Evolutionary conservation across 768 basidiomycete genomes (phyloP).

Genomic region (Tricholoma matsutake): DNA sequence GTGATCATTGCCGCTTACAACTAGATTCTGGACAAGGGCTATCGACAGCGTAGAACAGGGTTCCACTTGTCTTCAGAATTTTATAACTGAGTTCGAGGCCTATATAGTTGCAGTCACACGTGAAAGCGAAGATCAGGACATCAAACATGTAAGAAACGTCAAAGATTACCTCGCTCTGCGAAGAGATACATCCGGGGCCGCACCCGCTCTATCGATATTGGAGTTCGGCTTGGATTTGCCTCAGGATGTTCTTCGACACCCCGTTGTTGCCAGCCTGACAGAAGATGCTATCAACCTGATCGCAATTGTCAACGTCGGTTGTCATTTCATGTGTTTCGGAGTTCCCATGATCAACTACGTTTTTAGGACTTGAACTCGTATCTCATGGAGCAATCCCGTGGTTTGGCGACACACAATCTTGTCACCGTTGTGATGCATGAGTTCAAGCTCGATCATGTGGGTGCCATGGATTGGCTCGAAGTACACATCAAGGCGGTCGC

Average conservation of each 20-base stretch:
- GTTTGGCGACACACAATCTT: slow-evolving; percentile 19
- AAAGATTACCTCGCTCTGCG: slow-evolving; percentile 17
- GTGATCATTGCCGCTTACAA: no score
- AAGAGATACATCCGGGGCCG: slow-evolving; percentile 15
- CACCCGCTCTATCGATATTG: slow-evolving; percentile 12
- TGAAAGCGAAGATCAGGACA: background rate
- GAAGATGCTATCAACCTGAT: slow-evolving; percentile 13
- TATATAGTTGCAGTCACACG: background rate
- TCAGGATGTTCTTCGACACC: slow-evolving; percentile 19
- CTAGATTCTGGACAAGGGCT: background rate
- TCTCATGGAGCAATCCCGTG: slow-evolving; percentile 9
- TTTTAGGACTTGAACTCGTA: slow-evolving; percentile 22
- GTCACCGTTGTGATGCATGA: slow-evolving; percentile 18
- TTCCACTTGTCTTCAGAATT: background rate
- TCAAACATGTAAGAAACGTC: slow-evolving; percentile 7
- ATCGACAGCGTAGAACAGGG: background rate
- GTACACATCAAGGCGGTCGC: background rate
- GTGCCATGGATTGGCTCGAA: slow-evolving; percentile 16
- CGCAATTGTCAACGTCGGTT: background rate
- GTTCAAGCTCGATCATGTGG: slow-evolving; percentile 11
- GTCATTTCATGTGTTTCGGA: background rate
- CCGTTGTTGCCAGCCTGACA: slow-evolving; percentile 11
- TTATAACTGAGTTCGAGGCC: background rate
- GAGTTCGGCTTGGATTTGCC: slow-evolving; percentile 23
- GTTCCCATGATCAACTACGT: background rate